Conservation (phyloP, 495 filamentous ascomycete species). For the Penicillium bialowiezense region DNA sequence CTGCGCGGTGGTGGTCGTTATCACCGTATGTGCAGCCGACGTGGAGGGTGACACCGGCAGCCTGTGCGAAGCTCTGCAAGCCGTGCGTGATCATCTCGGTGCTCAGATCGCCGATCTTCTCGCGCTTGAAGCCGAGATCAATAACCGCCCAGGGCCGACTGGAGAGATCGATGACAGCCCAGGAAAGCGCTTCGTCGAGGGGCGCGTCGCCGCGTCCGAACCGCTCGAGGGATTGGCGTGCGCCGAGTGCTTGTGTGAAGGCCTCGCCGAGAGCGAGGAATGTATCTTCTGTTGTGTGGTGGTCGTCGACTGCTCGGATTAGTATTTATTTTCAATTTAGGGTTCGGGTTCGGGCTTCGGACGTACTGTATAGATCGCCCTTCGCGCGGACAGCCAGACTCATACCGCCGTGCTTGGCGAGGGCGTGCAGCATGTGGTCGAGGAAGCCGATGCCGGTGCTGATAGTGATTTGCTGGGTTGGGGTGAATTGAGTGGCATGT, state of each 20-base stretch:
- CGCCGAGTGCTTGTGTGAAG: conserved; percentile 73
- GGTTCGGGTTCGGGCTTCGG: not conserved
- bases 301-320: conserved; percentile 79
- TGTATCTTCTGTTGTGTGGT: conserved; percentile 96
- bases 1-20: conserved; percentile 95
- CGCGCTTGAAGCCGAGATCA: conserved; percentile 74
- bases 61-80: conserved; percentile 87
- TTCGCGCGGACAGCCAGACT: conserved; percentile 74
- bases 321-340: not conserved
- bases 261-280: conserved; percentile 86
- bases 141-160: conserved; percentile 84
- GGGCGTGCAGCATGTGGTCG: conserved; percentile 97
- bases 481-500: conserved; percentile 79
- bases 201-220: conserved; percentile 91
- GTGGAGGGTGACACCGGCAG: conserved; percentile 86
- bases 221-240: conserved; percentile 74
- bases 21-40: conserved; percentile 83
- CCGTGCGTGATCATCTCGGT: conserved; percentile 98
- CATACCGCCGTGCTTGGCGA: conserved; percentile 95
- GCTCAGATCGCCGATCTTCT: conserved; percentile 91
- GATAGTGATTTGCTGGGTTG: conserved; percentile 78
- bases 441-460: conserved; percentile 97
- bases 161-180: conserved; percentile 91
- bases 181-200: conserved; percentile 90
- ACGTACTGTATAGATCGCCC: conserved; percentile 87